Evolutionary conservation across 1,284 basidiomycete species (phyloP).

Genomic region (Fomes fomentarius): DNA sequence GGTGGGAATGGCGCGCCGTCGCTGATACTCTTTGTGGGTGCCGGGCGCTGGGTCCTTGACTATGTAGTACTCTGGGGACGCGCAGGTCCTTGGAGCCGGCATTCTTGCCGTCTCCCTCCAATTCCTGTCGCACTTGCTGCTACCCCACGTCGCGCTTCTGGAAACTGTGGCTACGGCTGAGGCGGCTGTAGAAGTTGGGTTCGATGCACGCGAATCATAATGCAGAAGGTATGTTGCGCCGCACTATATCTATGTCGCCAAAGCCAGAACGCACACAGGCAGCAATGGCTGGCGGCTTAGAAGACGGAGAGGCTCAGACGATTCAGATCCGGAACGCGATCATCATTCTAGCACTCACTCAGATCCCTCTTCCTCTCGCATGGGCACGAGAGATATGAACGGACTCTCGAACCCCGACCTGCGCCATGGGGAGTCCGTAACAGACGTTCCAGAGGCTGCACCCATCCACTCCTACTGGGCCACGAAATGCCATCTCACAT

Average conservation of each 20-base stretch:
- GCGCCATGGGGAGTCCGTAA: slow-evolving; percentile 40
- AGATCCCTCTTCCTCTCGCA: slow-evolving; percentile 45
- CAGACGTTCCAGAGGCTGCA: slow-evolving; percentile 51
- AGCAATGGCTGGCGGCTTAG: slow-evolving; percentile 21
- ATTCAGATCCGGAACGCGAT: slow-evolving; percentile 51
- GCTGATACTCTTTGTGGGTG: too few relatives aligned
- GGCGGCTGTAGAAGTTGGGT: not conserved
- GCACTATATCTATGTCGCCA: not conserved
- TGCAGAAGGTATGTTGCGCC: slow-evolving; percentile 18
- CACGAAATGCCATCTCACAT: slow-evolving; percentile 85
- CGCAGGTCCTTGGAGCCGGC: too few relatives aligned
- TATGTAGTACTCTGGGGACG: too few relatives aligned
- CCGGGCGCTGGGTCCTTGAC: too few relatives aligned
- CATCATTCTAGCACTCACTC: slow-evolving; percentile 45
- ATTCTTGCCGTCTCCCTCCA: too few relatives aligned
- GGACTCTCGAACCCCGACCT: slow-evolving; percentile 37
- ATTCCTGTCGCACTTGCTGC: not conserved
- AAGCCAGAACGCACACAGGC: slow-evolving; percentile 10
- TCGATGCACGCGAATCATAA: slow-evolving; percentile 25
- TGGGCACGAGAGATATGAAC: slow-evolving; percentile 29
- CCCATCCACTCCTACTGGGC: slow-evolving; percentile 79
- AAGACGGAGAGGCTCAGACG: slow-evolving; percentile 39
- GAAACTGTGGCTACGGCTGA: not conserved
- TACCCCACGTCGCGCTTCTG: not conserved
- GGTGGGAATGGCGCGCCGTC: too few relatives aligned